Base-by-base conservation (phyloP, 2,329 filamentous ascomycete genomes). In the Claviceps sp. region DNA sequence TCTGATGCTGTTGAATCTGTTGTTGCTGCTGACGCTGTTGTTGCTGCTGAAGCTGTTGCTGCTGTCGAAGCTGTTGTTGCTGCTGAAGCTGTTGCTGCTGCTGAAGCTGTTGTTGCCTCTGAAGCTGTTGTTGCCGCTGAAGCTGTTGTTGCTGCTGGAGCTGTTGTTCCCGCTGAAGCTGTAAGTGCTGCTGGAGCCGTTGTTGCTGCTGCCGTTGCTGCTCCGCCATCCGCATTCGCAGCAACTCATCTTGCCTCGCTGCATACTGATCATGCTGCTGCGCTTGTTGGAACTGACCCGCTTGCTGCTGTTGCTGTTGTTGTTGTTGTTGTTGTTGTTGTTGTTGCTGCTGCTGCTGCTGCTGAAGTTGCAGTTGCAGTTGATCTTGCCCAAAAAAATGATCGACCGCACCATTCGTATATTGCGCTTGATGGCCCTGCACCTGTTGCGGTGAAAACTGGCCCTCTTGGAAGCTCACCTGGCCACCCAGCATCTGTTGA, bases 141-240 rank as follows among this genome's bases (percentile, higher is more conserved):
- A 51, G 52, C 24, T 30, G 26, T 11, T 54, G 55, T 3, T 50
- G 56, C 9, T 52, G 50, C 30, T 11, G 30, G 1, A 30, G 30
- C 8, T 30, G 30, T 30, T 30, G 30, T 11, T 30, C 8, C 30
- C 1, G 51, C 9, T 52, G 56, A 3, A 54, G 50, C n/a, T 54
- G 54, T n/a, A n/a, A n/a, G n/a, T n/a, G n/a, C n/a, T n/a, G n/a
- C n/a, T n/a, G n/a, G n/a, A 45, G 43, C 4, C 30, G 43, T 4
- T 50, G 58, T n/a, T 59, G 58, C 2, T 61, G 60, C 16, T 61
- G 61, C 11, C 58, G 57, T 47, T 60, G 60, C 45, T 57, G 58
- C 38, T 52, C 56, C 16, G 34, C 53, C 54, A 56, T 57, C 48
- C 54, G 55, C 37, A 52, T 53, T 44, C 53, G 57, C 46, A 58